These are phyloP conservation scores for Erigeron philadelphicus DNA, from an alignment of 140 eudicot species.

Conservation along the genomic window DNA sequence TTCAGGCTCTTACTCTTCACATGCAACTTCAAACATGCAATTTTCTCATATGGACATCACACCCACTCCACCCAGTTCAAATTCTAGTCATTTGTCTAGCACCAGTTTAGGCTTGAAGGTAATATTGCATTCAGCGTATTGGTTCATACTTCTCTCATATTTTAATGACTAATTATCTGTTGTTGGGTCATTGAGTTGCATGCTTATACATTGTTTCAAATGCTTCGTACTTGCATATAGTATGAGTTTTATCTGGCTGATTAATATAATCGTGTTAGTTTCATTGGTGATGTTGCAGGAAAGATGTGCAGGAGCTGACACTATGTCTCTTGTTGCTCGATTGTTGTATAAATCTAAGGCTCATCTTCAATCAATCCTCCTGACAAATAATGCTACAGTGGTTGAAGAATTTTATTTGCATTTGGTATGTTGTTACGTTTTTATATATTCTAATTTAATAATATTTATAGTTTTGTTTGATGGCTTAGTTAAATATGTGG, in stretches of 20 bases:
- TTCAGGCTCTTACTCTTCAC: constrained; percentile 46
- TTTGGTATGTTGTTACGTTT: constrained; percentile 46
- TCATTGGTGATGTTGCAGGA: constrained; percentile 62
- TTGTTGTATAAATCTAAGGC: constrained; percentile 74
- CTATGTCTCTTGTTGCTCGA: constrained; percentile 81
- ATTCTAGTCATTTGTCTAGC: constrained; percentile 35
- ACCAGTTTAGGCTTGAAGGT: constrained; percentile 80
- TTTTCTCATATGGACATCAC: constrained; percentile 71
- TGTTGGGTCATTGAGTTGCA: background rate
- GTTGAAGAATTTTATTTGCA: constrained; percentile 79
- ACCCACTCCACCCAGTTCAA: constrained; percentile 61
- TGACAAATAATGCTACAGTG: constrained; percentile 52
- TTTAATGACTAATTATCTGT: background rate
- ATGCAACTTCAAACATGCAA: constrained; percentile 43
- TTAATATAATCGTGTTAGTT: constrained; percentile 15
- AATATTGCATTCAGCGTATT: constrained; percentile 12
- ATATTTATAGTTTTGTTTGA: background rate
- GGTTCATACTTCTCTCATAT: background rate
- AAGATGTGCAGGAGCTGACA: constrained; percentile 94
- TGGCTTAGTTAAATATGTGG: background rate
- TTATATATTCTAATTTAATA: background rate
- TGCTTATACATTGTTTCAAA: constrained; percentile 1
- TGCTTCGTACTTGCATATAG: background rate
- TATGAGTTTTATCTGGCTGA: background rate
- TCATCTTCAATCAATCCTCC: constrained; percentile 83